Percentiles rank a stretch among this genome's conserved stretches.
These are phyloP conservation scores for Ganoderma lingzhi DNA, from an alignment of 1,284 basidiomycete species.

Conservation along the genomic window DNA sequence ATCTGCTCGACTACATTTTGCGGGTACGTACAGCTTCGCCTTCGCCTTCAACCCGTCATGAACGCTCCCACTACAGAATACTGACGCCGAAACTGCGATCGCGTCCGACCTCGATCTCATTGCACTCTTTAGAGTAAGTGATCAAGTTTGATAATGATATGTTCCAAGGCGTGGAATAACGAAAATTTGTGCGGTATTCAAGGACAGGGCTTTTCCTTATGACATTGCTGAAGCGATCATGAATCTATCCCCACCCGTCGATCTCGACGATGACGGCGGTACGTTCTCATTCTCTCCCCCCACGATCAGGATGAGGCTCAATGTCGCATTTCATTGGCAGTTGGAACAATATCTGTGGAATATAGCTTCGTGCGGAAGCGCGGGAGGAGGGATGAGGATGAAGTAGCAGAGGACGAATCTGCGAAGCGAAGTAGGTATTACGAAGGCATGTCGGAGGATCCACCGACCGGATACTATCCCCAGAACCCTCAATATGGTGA, in stretches of 20 bases:
- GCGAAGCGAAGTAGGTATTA: not conserved
- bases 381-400: not conserved
- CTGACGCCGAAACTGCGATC: not conserved
- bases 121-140: conserved; percentile 19
- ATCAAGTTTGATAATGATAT: not conserved
- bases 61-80: not conserved
- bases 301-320: not conserved
- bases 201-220: conserved; percentile 7
- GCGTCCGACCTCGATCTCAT: conserved; percentile 13
- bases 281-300: not conserved
- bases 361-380: not conserved
- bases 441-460: not conserved
- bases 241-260: conserved; percentile 5
- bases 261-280: conserved; percentile 15
- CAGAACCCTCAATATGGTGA: not conserved
- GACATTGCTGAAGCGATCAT: conserved; percentile 3
- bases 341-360: not conserved
- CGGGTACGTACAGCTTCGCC: not conserved
- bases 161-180: not conserved
- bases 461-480: not conserved
- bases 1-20: conserved; percentile 20
- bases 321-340: no score
- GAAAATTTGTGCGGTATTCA: not conserved
- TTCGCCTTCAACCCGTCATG: not conserved
- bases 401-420: not conserved